Evolutionary conservation across 352 stramenopile genomes (phyloP), one percentile per base, ranked within the genome.

Genomic region (Phytophthora niederhauseri): DNA sequence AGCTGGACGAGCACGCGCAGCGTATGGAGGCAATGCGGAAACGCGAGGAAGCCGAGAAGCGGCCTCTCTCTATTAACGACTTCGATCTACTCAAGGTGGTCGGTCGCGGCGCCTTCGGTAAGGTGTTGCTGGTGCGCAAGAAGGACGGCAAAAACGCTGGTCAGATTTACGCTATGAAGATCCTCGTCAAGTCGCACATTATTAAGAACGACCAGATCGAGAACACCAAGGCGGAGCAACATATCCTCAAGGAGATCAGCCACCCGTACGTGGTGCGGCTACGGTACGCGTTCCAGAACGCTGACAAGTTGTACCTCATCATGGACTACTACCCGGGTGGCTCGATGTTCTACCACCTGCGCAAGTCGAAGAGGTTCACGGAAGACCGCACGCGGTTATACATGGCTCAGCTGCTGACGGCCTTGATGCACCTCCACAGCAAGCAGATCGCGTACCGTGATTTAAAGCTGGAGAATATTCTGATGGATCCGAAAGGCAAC

Each of bases 41-140:
- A 66, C 87, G 87, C 15, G 89, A 96, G 70, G 84, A 94, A 59
- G 84, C 85, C 2, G 85, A 92, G 66, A 84, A 83, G 36, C 67
- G 71, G 11, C 89, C 89, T 3, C 59, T 98, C 34, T 77, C 67
- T 38, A 98, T 98, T 62, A 86, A 95, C 4, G 96, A 99, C 76
- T 99, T 99, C 72, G 91, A 98, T 61, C 65, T 99, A 34, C 79
- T 99, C 22, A 98, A 98, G 68, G 94, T 99, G 9, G 91, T 99
- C 11, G 96, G 96, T 15, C 97, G 97, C 52, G 96, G 96, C 49
- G 92, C 93, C 2, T 99, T 99, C 57, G 96, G 96, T 34, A 99
- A 99, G 75, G 94, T 98, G 38, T 78, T 99, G 66, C 71, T 98
- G 6, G 96, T 98, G 15, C 84, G 93, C 34, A 98, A 98, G 77